Evolutionary conservation across 306 rosid genomes (phyloP), one percentile per base, ranked within the genome.

Genomic region (Castanea mollissima): DNA sequence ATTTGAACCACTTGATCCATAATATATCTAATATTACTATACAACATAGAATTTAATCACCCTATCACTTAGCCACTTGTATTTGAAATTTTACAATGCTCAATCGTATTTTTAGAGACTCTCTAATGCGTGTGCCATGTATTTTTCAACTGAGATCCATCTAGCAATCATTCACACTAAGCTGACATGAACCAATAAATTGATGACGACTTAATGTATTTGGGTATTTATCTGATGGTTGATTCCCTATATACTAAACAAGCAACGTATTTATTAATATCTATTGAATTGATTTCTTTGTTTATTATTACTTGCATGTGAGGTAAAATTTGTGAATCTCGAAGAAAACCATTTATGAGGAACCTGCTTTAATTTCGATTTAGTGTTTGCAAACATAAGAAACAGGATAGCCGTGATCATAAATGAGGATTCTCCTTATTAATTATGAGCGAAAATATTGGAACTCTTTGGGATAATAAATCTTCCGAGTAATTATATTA

Each of bases 371-470:
- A 16, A 49, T 71, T 57, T 51, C 27, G 23, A 52, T 72, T 58
- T 52, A 82, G 64, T 73, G 80, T 38, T 69, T 64, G 20, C 62
- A 78, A 25, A 34, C 74, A 58, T 65, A 57, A 78, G 74, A 79
- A 56, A 52, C 11, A 78, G 29, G 79, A n/a, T 6, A 35, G 79
- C 75, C 69, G 35, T 80, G 78, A 59, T 55, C 60, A 77, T 77
- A 31, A 77, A 41, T 6, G 73, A 75, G 72, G 76, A 75, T 79
- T 85, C 77, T 84, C 89, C 80, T 80, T 83, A 46, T 80, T 21
- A n/a, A n/a, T n/a, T 83, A 54, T 80, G 83, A 79, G 85, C 31
- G 74, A 62, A 82, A 80, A 34, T 35, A 49, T 49, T 49, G 81
- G 78, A 83, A 56, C 35, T 85, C 79, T 78, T 88, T 80, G 75